A percentile compares a stretch with the other conserved stretches of the same genome.
Conservation (phyloP, 2,329 filamentous ascomycete species). For the Raffaelea deltoideospora region DNA sequence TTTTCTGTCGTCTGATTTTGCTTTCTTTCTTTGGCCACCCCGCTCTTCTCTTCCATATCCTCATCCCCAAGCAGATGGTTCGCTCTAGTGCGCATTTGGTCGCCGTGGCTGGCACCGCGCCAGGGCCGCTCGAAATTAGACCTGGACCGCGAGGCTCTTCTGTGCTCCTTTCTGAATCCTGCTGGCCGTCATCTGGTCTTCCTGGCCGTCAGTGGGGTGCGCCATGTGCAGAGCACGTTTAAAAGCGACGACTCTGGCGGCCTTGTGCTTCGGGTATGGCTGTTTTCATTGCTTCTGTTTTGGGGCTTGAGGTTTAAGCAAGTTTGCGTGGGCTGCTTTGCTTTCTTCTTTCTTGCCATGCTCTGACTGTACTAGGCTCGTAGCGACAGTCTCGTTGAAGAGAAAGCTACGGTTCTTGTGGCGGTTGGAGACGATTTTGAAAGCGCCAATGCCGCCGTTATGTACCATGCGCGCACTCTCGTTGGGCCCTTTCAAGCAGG, state of each 20-base stretch:
- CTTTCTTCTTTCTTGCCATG: not conserved
- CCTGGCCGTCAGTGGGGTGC: constrained; percentile 60
- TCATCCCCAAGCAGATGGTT: constrained; percentile 42
- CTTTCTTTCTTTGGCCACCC: too few relatives aligned
- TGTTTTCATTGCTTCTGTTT: not conserved
- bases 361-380: constrained; percentile 24
- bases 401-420: constrained; percentile 48
- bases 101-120: constrained; percentile 76
- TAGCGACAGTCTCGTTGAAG: constrained; percentile 48
- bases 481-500: constrained; percentile 22
- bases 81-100: constrained; percentile 62
- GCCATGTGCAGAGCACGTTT: constrained; percentile 56
- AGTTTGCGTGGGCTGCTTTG: too few relatives aligned
- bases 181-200: constrained; percentile 64
- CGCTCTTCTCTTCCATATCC: not conserved
- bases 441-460: constrained; percentile 59
- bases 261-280: constrained; percentile 49
- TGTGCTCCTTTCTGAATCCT: constrained; percentile 60
- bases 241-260: constrained; percentile 48
- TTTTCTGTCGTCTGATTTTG: not conserved
- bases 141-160: constrained; percentile 61
- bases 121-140: constrained; percentile 56
- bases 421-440: constrained; percentile 62
- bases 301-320: too few relatives aligned
- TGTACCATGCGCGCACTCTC: constrained; percentile 72